These are phyloP conservation scores for Blastocystis sp. DNA, from an alignment of 352 stramenopile genomes.

Conservation along the genomic window DNA sequence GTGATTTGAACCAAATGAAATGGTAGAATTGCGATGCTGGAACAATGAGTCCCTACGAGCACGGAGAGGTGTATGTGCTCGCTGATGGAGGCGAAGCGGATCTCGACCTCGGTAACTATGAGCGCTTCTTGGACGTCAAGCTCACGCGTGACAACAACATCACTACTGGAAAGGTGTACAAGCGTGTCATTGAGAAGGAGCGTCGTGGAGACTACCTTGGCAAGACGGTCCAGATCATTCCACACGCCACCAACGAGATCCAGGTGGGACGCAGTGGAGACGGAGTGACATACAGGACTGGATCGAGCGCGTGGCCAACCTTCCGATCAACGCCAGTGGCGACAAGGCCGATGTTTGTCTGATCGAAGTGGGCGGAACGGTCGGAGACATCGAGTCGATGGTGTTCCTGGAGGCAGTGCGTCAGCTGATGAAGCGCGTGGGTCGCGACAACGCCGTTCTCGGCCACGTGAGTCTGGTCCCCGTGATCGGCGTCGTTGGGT, in stretches of 20 bases:
- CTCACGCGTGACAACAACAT: constrained; percentile 95
- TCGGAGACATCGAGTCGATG: constrained; percentile 99
- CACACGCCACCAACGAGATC: constrained; percentile 80
- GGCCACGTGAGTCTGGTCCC: constrained; percentile 96
- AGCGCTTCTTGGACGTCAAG: constrained; percentile 87
- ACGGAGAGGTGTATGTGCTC: constrained; percentile 90
- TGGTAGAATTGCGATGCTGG: constrained; percentile 83
- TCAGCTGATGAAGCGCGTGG: constrained; percentile 97
- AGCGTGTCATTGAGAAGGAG: constrained; percentile 86
- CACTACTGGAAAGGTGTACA: constrained; percentile 93
- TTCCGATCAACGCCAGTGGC: constrained; percentile 76
- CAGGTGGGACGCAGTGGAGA: constrained; percentile 61
- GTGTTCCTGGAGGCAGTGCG: constrained; percentile 96
- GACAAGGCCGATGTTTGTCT: constrained; percentile 86
- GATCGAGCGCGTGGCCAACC: constrained; percentile 90
- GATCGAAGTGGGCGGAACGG: constrained; percentile 95
- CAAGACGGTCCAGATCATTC: constrained; percentile 95
- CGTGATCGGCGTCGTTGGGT: constrained; percentile 84
- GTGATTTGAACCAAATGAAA: not conserved
- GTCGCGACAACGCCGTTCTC: constrained; percentile 91
- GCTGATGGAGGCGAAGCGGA: constrained; percentile 90
- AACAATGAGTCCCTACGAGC: constrained; percentile 90
- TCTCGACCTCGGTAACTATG: constrained; percentile 95
- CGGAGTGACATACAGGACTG: constrained; percentile 72
- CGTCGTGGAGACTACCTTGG: constrained; percentile 89